Evolutionary conservation across 1,284 basidiomycete species (phyloP).

Genomic region (Trichosporon sp.): DNA sequence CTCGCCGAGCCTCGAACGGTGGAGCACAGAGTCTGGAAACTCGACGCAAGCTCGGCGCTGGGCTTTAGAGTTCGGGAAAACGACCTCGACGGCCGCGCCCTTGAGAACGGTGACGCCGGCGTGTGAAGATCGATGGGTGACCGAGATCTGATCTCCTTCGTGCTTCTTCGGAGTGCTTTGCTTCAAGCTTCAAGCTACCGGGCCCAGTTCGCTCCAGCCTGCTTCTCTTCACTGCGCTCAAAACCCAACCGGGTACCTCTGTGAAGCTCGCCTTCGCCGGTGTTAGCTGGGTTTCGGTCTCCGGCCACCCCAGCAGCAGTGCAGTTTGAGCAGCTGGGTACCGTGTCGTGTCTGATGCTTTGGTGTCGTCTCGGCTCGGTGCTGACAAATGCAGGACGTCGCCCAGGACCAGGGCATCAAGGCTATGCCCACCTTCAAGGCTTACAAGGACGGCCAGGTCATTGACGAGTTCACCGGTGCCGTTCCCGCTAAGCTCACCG

Average conservation of each 20-base stretch:
- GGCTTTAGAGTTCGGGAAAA: too few relatives aligned
- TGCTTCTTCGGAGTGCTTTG: background rate
- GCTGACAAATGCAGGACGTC: slow-evolving; percentile 46
- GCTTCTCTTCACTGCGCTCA: too few relatives aligned
- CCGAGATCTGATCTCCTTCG: background rate
- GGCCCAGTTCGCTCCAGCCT: background rate
- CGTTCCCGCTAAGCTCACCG: slow-evolving; percentile 53
- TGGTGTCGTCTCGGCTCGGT: background rate
- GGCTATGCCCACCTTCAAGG: slow-evolving; percentile 75
- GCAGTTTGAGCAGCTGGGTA: too few relatives aligned
- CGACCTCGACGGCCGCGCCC: too few relatives aligned
- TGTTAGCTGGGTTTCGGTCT: background rate
- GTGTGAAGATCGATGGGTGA: background rate
- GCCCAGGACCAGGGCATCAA: slow-evolving; percentile 66
- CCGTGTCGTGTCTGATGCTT: too few relatives aligned
- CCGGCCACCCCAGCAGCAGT: too few relatives aligned
- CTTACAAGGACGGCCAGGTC: slow-evolving; percentile 65
- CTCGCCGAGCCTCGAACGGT: background rate
- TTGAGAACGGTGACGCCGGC: background rate
- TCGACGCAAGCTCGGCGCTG: too few relatives aligned
- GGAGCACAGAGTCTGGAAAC: background rate
- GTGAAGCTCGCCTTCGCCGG: background rate
- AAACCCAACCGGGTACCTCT: background rate
- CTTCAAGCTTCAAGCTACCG: background rate
- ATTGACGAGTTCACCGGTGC: slow-evolving; percentile 64